Base-by-base conservation (phyloP, 2,329 filamentous ascomycete species). In the Colletotrichum sp. region DNA sequence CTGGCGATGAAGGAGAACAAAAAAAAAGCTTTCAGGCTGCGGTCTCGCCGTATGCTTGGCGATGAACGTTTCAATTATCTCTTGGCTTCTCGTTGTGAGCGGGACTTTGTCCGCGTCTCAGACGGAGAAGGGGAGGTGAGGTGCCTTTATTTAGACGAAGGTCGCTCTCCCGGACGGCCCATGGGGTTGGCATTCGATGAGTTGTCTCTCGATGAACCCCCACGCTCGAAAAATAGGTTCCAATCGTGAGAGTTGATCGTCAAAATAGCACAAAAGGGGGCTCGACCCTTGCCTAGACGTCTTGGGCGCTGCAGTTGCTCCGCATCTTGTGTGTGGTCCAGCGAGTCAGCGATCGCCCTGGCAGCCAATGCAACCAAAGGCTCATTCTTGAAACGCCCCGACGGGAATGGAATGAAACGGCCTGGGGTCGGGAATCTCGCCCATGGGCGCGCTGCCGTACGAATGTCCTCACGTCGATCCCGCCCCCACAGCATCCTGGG, bases 241-340 rank as follows among this genome's bases (percentile, higher is more conserved):
- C 5, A 13, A 18, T 75, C 62, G 57, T 24, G 34, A 48, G 55
- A 67, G 69, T 68, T 64, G 66, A 59, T 57, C 66, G 69, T 75
- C 69, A 67, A 72, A 68, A 75, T 75, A 75, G 72, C 32, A 75
- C 30, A n/a, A 72, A 30, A 75, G 69, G 69, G 66, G 68, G 72
- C 16, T 32, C 15, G 15, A 68, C 15, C 72, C 69, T 34, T 68
- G 68, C 30, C 24, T 22, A 13, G 63, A 44, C 22, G 52, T 63
- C 28, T 75, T 68, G 65, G 66, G 57, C 34, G 63, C 30, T 18
- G 63, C 59, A n/a, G 71, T 44, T 18, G 62, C 30, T 60, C 72
- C 62, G 36, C 39, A 59, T 22, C 18, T 64, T 28, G 36, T 70
- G 34, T 55, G 64, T 72, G 48, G 57, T 62, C 28, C 30, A 28